phyloP scores from a whole-genome alignment of 2,329 filamentous ascomycete genomes.

The Trichoderma lentiforme region DNA sequence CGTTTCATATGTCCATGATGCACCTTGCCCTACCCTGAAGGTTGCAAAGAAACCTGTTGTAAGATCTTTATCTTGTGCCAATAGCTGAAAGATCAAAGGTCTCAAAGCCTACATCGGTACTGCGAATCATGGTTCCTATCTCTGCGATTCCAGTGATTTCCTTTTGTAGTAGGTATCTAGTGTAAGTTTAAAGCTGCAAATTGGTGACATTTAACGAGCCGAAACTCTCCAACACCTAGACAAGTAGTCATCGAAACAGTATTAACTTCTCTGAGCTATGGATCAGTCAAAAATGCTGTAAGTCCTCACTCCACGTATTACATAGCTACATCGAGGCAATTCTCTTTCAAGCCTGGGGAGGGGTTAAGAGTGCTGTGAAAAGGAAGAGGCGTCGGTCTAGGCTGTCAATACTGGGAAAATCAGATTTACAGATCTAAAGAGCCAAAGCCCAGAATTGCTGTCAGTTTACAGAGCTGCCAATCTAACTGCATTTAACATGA shows the following conservation, averaged over 20 bases:
- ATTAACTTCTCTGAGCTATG: background rate
- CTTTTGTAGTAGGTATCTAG: background rate
- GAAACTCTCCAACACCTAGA: background rate
- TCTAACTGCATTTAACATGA: background rate
- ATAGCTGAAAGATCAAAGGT: background rate
- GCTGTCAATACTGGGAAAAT: background rate
- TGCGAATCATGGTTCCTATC: background rate
- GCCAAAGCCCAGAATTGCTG: background rate
- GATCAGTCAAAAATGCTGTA: background rate
- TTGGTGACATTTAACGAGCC: background rate
- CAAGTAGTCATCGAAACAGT: background rate
- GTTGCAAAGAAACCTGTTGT: background rate
- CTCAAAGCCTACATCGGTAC: background rate
- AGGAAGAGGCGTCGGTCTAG: background rate
- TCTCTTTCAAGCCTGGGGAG: background rate
- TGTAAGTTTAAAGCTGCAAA: background rate
- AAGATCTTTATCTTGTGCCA: background rate
- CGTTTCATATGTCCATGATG: background rate
- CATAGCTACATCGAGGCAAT: background rate
- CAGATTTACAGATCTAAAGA: background rate
- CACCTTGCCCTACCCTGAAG: background rate
- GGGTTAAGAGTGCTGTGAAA: background rate
- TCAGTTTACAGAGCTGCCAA: background rate
- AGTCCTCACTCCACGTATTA: background rate
- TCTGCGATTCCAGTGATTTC: background rate